These are phyloP conservation scores for Plasmodium inui DNA, from an alignment of 169 alveolate genomes.

Conservation along the genomic window DNA sequence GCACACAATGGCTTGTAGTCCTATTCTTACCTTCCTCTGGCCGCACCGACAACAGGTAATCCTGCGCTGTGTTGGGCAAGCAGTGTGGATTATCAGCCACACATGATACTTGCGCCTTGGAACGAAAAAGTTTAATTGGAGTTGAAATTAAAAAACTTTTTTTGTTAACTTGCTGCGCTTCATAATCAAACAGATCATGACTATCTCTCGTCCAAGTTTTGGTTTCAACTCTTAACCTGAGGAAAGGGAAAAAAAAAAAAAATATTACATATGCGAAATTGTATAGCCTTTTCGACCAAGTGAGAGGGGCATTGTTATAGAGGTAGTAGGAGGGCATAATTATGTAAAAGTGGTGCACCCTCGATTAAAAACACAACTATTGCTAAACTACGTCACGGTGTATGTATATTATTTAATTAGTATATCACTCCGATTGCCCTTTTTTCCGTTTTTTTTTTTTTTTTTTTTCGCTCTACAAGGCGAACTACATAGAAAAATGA, in stretches of 20 bases:
- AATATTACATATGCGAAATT: not conserved
- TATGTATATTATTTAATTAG: not conserved
- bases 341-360: not conserved
- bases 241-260: constrained; percentile 25
- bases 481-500: not conserved
- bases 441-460: constrained; percentile 6
- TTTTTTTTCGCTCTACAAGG: not conserved
- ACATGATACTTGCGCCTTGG: constrained; percentile 73
- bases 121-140: constrained; percentile 71
- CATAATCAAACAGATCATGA: constrained; percentile 96
- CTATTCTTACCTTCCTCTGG: constrained; percentile 59
- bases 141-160: constrained; percentile 80
- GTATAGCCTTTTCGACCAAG: not conserved
- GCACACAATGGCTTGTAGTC: not conserved
- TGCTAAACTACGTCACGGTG: not conserved
- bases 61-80: constrained; percentile 67
- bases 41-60: constrained; percentile 62
- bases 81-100: constrained; percentile 70
- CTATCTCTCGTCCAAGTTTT: constrained; percentile 96
- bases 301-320: not conserved
- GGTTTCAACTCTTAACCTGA: constrained; percentile 86
- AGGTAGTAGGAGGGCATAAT: not conserved
- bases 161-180: constrained; percentile 89
- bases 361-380: not conserved
- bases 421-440: not conserved